These are phyloP conservation scores for Dinochytrium kinnereticum DNA, from an alignment of 371 early-diverging fungal species.

Conservation along the genomic window DNA sequence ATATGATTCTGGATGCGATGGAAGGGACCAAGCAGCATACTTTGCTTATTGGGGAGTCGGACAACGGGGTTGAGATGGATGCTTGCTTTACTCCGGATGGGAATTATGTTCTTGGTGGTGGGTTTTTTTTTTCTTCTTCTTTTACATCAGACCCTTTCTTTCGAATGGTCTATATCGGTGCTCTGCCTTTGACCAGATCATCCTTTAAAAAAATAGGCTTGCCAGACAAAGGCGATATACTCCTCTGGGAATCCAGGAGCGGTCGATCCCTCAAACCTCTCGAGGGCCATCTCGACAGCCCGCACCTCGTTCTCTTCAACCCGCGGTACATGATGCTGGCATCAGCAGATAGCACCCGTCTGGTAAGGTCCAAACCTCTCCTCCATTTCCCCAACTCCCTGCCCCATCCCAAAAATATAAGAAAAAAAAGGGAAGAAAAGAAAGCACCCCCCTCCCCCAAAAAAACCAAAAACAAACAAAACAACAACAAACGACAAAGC, in stretches of 20 bases:
- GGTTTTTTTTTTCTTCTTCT: slow-evolving; percentile 7
- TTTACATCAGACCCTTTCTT: slow-evolving; percentile 6
- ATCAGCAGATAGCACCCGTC: slow-evolving; percentile 34
- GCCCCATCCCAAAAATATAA: too few relatives aligned
- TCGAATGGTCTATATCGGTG: too few relatives aligned
- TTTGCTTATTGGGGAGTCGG: slow-evolving; percentile 59
- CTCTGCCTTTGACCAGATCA: too few relatives aligned
- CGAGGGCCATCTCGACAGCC: slow-evolving; percentile 55
- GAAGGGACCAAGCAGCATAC: slow-evolving; percentile 48
- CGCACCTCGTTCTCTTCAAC: slow-evolving; percentile 69
- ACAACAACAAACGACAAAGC: too few relatives aligned
- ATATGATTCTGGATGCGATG: slow-evolving; percentile 77
- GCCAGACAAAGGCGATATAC: slow-evolving; percentile 67
- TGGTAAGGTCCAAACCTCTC: too few relatives aligned
- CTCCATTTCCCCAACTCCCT: too few relatives aligned
- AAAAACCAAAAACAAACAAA: too few relatives aligned
- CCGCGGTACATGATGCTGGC: slow-evolving; percentile 75
- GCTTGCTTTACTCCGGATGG: slow-evolving; percentile 80
- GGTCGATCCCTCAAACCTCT: slow-evolving; percentile 16
- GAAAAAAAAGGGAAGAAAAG: too few relatives aligned
- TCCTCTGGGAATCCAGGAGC: slow-evolving; percentile 66
- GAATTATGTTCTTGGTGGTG: slow-evolving; percentile 70
- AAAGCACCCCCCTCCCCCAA: too few relatives aligned
- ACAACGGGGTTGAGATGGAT: slow-evolving; percentile 41
- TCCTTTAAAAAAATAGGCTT: slow-evolving; percentile 12